Evolutionary conservation across 2,329 filamentous ascomycete genomes (phyloP).

Genomic region (Fusarium papillatum): DNA sequence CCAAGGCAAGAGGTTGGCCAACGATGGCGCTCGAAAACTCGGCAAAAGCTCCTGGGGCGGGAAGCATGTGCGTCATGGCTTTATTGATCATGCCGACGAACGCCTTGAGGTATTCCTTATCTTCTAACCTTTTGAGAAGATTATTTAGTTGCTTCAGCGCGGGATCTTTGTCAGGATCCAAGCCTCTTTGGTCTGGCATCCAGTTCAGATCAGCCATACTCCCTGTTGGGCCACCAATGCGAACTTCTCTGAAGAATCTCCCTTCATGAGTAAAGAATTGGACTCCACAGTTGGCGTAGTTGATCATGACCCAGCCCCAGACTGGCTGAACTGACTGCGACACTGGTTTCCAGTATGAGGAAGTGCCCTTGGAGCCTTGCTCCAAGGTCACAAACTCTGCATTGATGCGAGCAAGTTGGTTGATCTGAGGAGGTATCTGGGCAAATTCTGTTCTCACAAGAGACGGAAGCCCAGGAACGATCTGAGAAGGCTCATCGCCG

Average conservation of each 20-base stretch:
- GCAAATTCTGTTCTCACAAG: conserved; percentile 42
- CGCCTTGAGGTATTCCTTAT: conserved; percentile 44
- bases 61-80: conserved; percentile 39
- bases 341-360: not conserved
- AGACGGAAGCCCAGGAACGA: no score
- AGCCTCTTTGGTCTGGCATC: conserved; percentile 45
- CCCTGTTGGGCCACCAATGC: conserved; percentile 49
- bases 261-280: conserved; percentile 58
- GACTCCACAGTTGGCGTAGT: conserved; percentile 55
- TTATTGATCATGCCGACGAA: conserved; percentile 54
- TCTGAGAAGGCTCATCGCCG: no score
- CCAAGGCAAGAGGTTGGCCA: conserved; percentile 57
- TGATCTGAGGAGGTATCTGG: conserved; percentile 57
- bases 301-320: conserved; percentile 57
- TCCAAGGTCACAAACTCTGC: conserved; percentile 45
- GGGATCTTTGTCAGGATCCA: conserved; percentile 29
- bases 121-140: conserved; percentile 40
- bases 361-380: no score
- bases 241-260: conserved; percentile 56
- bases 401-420: conserved; percentile 54
- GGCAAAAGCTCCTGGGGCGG: conserved; percentile 52
- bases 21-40: conserved; percentile 52
- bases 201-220: conserved; percentile 43
- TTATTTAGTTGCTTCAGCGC: conserved; percentile 42
- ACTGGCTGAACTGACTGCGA: conserved; percentile 42